Conservation (phyloP, 2,329 filamentous ascomycete species). For the Hypoxylon sp. region DNA sequence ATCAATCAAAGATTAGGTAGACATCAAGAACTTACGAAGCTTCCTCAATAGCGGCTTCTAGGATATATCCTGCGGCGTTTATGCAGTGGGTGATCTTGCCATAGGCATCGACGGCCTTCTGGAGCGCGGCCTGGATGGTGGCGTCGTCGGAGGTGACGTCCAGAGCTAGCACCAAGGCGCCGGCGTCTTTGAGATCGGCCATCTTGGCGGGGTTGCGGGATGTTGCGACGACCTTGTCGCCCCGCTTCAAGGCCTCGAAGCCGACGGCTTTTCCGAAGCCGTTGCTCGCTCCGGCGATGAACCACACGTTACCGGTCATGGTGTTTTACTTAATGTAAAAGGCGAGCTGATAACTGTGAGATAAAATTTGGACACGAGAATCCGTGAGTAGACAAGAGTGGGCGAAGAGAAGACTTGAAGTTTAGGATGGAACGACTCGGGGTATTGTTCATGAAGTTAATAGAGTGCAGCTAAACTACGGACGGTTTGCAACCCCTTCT, state of each 20-base stretch:
- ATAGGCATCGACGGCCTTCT: slow-evolving; percentile 49
- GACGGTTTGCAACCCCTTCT: slow-evolving; percentile 9
- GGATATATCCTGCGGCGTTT: slow-evolving; percentile 61
- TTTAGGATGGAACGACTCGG: slow-evolving; percentile 4
- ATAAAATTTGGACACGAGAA: slow-evolving; percentile 1
- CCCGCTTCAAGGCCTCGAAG: slow-evolving; percentile 56
- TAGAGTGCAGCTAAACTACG: background rate
- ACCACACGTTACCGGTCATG: slow-evolving; percentile 57
- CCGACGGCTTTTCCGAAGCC: slow-evolving; percentile 63
- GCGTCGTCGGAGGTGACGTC: slow-evolving; percentile 59
- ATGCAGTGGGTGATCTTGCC: slow-evolving; percentile 61
- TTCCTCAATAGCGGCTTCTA: slow-evolving; percentile 58
- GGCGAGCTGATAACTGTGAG: slow-evolving; percentile 3
- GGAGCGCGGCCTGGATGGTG: slow-evolving; percentile 53
- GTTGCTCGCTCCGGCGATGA: slow-evolving; percentile 64
- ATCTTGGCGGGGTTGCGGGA: slow-evolving; percentile 57
- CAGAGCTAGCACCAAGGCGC: slow-evolving; percentile 58
- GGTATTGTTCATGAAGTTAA: slow-evolving; percentile 3
- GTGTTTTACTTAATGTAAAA: slow-evolving; percentile 12
- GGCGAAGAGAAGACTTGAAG: background rate
- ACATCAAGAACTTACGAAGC: slow-evolving; percentile 38
- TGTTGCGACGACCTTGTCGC: slow-evolving; percentile 64
- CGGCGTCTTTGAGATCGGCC: slow-evolving; percentile 56
- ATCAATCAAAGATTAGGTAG: too few species aligned
- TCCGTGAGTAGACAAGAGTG: slow-evolving; percentile 2